Evolutionary conservation across 2,329 filamentous ascomycete genomes (phyloP).

Genomic region (Thielaviopsis ethacetica): DNA sequence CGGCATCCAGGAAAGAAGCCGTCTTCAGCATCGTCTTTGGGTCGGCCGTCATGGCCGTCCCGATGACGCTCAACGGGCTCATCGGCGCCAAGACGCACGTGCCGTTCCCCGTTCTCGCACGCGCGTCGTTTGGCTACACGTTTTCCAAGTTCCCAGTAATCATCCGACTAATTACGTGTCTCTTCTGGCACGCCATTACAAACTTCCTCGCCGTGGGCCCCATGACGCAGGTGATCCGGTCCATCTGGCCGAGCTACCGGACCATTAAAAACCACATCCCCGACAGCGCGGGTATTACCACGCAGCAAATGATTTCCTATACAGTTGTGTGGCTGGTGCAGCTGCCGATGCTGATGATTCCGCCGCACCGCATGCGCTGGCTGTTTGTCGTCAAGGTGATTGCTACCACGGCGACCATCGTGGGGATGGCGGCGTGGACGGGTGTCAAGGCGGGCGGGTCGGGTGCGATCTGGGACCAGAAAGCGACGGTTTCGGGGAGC

Average conservation of each 20-base stretch:
- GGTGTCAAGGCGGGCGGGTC: constrained; percentile 16
- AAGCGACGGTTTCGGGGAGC: constrained; percentile 9
- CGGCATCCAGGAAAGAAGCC: background rate
- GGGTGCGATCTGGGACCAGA: constrained; percentile 14
- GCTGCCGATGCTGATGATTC: constrained; percentile 37
- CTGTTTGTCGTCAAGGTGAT: constrained; percentile 35
- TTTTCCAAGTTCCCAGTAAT: constrained; percentile 20
- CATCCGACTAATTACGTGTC: constrained; percentile 26
- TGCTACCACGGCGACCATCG: constrained; percentile 11
- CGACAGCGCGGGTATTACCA: constrained; percentile 33
- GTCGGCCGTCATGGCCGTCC: background rate
- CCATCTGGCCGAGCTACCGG: constrained; percentile 38
- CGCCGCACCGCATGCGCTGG: constrained; percentile 34
- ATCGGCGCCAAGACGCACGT: background rate
- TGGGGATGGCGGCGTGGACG: constrained; percentile 14
- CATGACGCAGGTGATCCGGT: constrained; percentile 26
- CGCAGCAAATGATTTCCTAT: constrained; percentile 37
- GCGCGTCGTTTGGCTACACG: constrained; percentile 23
- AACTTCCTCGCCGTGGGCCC: constrained; percentile 44
- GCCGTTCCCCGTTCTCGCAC: constrained; percentile 13
- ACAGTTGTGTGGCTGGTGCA: constrained; percentile 42
- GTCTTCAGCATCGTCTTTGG: background rate
- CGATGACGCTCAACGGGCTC: background rate
- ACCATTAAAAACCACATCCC: constrained; percentile 36
- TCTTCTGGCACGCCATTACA: constrained; percentile 49